Percentiles rank a stretch among this genome's conserved stretches.
Conservation (phyloP, 441 rosid genomes). For the Populus hybrid region DNA sequence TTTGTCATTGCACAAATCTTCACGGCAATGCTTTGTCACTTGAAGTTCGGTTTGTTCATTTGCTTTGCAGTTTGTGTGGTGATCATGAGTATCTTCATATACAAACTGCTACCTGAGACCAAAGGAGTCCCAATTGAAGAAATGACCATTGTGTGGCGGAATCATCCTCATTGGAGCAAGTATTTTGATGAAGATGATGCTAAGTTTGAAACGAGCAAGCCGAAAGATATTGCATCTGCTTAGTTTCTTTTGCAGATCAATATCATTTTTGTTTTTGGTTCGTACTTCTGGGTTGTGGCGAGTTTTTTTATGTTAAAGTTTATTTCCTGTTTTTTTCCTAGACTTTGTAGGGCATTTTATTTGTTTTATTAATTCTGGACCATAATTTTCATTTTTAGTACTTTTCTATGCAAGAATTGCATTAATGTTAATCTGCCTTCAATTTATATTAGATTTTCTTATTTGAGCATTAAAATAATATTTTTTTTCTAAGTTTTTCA, state of each 20-base stretch:
- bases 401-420: neutral
- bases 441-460: too few relatives aligned
- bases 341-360: neutral
- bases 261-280: neutral
- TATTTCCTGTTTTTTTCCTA: neutral
- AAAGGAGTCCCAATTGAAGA: slow-evolving; percentile 46
- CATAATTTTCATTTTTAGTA: neutral
- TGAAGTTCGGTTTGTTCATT: slow-evolving; percentile 46
- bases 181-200: slow-evolving; percentile 27
- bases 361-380: neutral
- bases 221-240: neutral
- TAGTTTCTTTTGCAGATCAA: neutral
- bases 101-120: slow-evolving; percentile 40
- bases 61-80: slow-evolving; percentile 38
- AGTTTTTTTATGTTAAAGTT: neutral
- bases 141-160: slow-evolving; percentile 39
- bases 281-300: neutral
- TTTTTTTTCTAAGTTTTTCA: too few relatives aligned
- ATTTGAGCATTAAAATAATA: too few relatives aligned
- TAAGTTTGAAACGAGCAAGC: neutral
- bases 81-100: slow-evolving; percentile 33
- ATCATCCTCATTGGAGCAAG: slow-evolving; percentile 34
- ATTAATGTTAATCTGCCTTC: too few relatives aligned
- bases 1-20: slow-evolving; percentile 39
- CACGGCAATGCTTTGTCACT: slow-evolving; percentile 42